phyloP scores from a whole-genome alignment of 768 basidiomycete species.

The Mycena maculata region DNA sequence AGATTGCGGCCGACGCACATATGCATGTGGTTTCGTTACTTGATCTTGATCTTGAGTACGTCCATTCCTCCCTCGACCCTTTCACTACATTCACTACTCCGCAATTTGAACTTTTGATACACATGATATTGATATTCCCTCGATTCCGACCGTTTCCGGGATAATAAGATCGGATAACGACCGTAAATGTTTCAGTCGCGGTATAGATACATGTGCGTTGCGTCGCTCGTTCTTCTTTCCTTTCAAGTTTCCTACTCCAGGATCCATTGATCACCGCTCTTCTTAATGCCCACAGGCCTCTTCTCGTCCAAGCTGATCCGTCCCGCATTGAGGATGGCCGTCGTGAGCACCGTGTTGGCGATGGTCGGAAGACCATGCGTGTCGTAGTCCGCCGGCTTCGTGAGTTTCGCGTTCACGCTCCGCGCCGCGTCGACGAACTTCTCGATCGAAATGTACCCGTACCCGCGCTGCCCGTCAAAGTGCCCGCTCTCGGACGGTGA shows the following conservation, averaged over 20 bases:
- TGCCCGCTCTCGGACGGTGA: slow-evolving; percentile 91
- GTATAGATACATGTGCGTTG: slow-evolving; percentile 24
- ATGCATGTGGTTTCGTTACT: slow-evolving; percentile 29
- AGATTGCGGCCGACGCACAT: slow-evolving; percentile 29
- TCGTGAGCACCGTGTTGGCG: slow-evolving; percentile 87
- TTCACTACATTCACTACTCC: slow-evolving; percentile 32
- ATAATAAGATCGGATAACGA: slow-evolving; percentile 28
- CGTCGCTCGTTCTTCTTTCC: slow-evolving; percentile 30
- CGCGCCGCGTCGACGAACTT: slow-evolving; percentile 90
- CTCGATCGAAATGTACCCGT: slow-evolving; percentile 92
- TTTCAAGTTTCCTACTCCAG: slow-evolving; percentile 62
- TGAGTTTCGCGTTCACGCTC: slow-evolving; percentile 77
- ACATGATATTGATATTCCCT: slow-evolving; percentile 8
- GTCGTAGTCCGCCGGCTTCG: slow-evolving; percentile 81
- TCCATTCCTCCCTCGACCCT: slow-evolving; percentile 37
- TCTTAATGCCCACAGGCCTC: slow-evolving; percentile 82
- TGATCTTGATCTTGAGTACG: slow-evolving; percentile 28
- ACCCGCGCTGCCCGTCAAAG: slow-evolving; percentile 95
- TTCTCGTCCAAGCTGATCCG: slow-evolving; percentile 92
- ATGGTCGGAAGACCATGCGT: slow-evolving; percentile 87
- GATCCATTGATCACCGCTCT: slow-evolving; percentile 71
- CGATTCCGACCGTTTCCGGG: slow-evolving; percentile 12
- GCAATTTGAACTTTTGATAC: slow-evolving; percentile 16
- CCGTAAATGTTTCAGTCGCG: slow-evolving; percentile 16
- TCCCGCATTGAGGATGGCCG: slow-evolving; percentile 91